Evolutionary conservation across 140 eudicot genomes (phyloP), one percentile per base, ranked within the genome.

Genomic region (Erigeron philadelphicus): DNA sequence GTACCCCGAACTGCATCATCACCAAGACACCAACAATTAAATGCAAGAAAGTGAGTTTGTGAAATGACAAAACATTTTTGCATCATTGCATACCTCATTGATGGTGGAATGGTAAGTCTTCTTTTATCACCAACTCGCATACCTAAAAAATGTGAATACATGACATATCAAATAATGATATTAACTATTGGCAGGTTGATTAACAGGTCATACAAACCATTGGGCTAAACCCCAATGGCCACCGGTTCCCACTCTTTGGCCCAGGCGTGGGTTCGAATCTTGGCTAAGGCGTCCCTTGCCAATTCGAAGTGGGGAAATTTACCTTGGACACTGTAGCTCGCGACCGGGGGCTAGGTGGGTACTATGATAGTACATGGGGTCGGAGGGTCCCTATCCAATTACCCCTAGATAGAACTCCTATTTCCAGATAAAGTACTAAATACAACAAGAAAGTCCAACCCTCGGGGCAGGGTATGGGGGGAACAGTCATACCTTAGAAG

Each of bases 91-190:
- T 85, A 89, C 90, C 96, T 84, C 85, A 89, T 75, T 40, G 88
- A 73, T 62, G 96, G 96, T 47, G 96, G 96, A 55, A 86, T 81
- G 7, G 64, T 75, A 50, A 89, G 82, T 67, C 85, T 78, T 64
- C 95, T 80, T 75, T 74, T 84, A 42, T 80, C 96, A 65, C 96
- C 96, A 41, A 82, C 87, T 50, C 76, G 79, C 95, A 89, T 89
- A 70, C 83, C 83, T 77, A 66, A 49, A 48, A 54, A 64, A 41
- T 17, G 13, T n/a, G 13, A 49, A 70, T 60, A 66, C 41, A 57
- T 47, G 10, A 15, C 25, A 64, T 11, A 57, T 31, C 38, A 31
- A 31, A 53, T 11, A 57, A 46, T 0, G 1, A 15, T 43, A 57
- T 55, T 10, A 38, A 49, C 10, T 50, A 13, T 53, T 18, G 58